Evolutionary conservation across 106 monocot genomes (phyloP).

Genomic region (Platanthera zijinensis): DNA sequence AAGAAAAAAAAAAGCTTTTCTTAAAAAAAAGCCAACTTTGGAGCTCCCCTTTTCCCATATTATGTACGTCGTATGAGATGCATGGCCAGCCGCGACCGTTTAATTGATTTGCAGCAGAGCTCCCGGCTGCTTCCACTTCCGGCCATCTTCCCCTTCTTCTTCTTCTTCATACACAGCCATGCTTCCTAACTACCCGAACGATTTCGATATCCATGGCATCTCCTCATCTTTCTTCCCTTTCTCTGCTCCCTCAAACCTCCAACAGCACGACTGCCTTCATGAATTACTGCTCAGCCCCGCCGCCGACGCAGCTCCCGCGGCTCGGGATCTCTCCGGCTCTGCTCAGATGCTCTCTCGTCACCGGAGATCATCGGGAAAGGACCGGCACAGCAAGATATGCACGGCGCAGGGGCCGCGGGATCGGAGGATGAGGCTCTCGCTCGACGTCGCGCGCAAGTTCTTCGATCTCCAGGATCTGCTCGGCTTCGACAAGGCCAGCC

Average conservation of each 20-base stretch:
- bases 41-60: not conserved
- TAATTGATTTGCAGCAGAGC: not conserved
- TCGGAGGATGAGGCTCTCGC: conserved; percentile 74
- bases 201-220: conserved; percentile 4
- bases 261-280: not conserved
- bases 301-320: not conserved
- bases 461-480: conserved; percentile 80
- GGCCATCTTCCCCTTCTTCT: too few relatives aligned
- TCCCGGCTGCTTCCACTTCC: too few relatives aligned
- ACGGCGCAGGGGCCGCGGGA: conserved; percentile 70
- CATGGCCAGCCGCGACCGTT: conserved; percentile 1
- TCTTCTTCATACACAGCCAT: not conserved
- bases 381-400: conserved; percentile 77
- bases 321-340: not conserved
- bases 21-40: too few relatives aligned
- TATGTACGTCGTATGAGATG: not conserved
- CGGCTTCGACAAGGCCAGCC: conserved; percentile 84
- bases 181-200: conserved; percentile 7
- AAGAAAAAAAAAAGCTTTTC: not conserved
- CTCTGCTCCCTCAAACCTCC: not conserved
- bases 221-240: conserved; percentile 12
- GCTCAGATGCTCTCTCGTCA: not conserved
- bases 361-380: conserved; percentile 29
- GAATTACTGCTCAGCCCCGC: not conserved
- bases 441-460: conserved; percentile 61